Percentiles rank a stretch among this genome's conserved stretches.
Evolutionary conservation across 2,329 filamentous ascomycete genomes (phyloP).

Genomic region (Setomelanomma holmii): DNA sequence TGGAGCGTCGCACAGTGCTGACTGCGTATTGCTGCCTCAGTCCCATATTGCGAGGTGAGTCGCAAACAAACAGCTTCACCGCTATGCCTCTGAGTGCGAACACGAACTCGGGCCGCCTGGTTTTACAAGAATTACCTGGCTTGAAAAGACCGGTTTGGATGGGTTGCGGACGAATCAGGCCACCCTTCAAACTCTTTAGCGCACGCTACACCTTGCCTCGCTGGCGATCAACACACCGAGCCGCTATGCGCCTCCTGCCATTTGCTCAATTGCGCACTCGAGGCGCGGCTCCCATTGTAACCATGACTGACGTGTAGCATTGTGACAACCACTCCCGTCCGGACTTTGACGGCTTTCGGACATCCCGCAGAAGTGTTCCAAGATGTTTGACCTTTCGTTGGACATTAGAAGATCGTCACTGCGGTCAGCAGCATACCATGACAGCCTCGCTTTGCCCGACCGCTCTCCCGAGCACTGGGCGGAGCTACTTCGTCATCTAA

Average conservation of each 20-base stretch:
- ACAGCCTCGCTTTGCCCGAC: constrained; percentile 24
- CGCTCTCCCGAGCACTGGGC: constrained; percentile 15
- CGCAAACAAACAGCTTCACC: neutral
- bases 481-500: constrained; percentile 4
- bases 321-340: neutral
- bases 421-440: constrained; percentile 22
- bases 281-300: constrained; percentile 3
- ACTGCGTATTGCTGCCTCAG: neutral
- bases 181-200: neutral
- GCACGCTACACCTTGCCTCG: neutral
- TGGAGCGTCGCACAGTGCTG: neutral
- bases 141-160: neutral
- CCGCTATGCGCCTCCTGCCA: constrained; percentile 1
- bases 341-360: constrained; percentile 2
- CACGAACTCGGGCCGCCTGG: neutral
- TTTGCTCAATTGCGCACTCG: constrained; percentile 16
- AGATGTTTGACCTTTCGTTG: neutral
- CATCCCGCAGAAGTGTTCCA: constrained; percentile 4
- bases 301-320: neutral
- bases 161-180: neutral
- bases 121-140: neutral
- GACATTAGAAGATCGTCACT: constrained; percentile 20
- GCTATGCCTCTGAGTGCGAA: neutral
- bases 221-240: constrained; percentile 1
- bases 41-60: neutral